Evolutionary conservation across 73 alveolate species (phyloP).

Genomic region (Diophrys appendiculata): DNA sequence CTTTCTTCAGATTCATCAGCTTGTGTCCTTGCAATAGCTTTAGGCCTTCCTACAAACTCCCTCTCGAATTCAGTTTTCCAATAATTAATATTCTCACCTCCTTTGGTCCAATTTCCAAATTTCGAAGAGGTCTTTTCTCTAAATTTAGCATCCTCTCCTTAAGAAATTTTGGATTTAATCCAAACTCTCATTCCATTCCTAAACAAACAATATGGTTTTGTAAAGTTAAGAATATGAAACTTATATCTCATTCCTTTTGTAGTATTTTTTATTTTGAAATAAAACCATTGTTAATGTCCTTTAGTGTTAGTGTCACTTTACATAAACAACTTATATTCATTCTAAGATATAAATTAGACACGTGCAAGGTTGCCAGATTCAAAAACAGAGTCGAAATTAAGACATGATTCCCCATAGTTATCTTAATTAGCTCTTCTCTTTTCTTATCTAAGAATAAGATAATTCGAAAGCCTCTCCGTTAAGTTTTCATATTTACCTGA

Average conservation of each 20-base stretch:
- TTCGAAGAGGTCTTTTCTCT: too few relatives aligned
- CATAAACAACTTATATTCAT: neutral
- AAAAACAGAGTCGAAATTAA: neutral
- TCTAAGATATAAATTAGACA: neutral
- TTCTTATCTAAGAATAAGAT: neutral
- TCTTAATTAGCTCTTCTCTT: neutral
- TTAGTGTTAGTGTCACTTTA: neutral
- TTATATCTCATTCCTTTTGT: neutral
- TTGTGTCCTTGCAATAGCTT: too few relatives aligned
- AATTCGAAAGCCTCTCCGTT: neutral
- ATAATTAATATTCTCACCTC: too few relatives aligned
- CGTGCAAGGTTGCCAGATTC: slow-evolving; percentile 1
- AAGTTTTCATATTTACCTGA: neutral
- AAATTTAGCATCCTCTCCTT: too few relatives aligned
- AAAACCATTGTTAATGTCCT: too few relatives aligned
- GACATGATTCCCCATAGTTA: neutral
- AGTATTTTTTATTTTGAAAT: neutral
- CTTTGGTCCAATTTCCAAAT: too few relatives aligned
- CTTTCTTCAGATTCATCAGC: too few relatives aligned
- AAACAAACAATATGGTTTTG: neutral
- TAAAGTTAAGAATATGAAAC: neutral
- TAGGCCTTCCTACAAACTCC: too few relatives aligned
- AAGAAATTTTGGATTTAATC: too few relatives aligned
- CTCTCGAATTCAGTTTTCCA: too few relatives aligned
- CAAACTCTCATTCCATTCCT: slow-evolving; percentile 1